Base-by-base conservation (phyloP, 2,329 filamentous ascomycete genomes). In the Fusarium sp. region DNA sequence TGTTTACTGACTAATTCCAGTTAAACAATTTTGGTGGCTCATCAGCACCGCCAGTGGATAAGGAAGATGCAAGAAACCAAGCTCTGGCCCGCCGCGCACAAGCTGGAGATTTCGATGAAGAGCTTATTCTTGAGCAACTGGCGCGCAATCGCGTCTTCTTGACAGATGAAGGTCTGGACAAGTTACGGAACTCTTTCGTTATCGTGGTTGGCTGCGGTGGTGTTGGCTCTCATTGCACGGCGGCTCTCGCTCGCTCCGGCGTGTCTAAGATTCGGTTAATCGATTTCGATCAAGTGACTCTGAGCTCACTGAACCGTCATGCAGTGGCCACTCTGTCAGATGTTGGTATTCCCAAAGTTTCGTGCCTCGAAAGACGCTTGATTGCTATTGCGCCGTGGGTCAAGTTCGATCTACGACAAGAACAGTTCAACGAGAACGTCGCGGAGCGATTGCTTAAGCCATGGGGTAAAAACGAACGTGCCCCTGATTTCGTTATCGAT, bases 281-380 rank as follows among this genome's bases (percentile, higher is more conserved):
- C 72, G 96, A 99, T 80, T 99, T 99, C 78, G 96, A 99, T 78
- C 96, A 99, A 85, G 95, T 99, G 34, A 97, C 95, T 0, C 85
- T 99, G 44, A 97, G 93, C 68, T 97, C 94, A 5, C 83, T 99
- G 56, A 99, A 99, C 79, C 86, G 96, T n/a, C 96, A 99, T 80
- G 94, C 96, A 10, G 91, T 99, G 2, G 96, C 96, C 7, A 98
- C 95, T 0, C 85, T 98, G 8, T 93, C 94, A 17, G 96, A 99
- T 75, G 96, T 99, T 3, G 96, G 96, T 24, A 94, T 91, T 14
- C 90, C 95, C 10, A 99, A 99, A 81, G 96, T 99, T 2, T 88
- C 92, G 58, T 96, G 93, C 73, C 88, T 99, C 52, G 87, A 91
- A 74, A 89, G 90, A 60, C 86, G 95, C 33, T 82, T 99, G 67